phyloP scores from a whole-genome alignment of 306 rosid species.

The Vicia faba region DNA sequence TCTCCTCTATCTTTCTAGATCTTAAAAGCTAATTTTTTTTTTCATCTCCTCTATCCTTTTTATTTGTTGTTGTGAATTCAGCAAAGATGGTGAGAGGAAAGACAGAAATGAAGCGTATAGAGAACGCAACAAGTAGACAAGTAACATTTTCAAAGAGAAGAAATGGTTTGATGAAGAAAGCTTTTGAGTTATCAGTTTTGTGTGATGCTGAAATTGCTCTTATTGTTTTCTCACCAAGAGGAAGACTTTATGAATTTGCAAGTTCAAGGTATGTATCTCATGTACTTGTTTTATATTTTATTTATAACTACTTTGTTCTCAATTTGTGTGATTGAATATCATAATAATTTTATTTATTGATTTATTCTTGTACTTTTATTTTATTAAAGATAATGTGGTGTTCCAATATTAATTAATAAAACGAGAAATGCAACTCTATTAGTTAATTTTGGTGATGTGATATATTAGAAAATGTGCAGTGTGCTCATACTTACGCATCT shows the following conservation, averaged over 20 bases:
- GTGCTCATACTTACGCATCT: too few relatives aligned
- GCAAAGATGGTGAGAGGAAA: conserved; percentile 85
- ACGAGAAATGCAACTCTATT: too few relatives aligned
- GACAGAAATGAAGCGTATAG: conserved; percentile 85
- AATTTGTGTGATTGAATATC: not conserved
- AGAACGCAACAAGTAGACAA: conserved; percentile 90
- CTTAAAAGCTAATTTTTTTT: conserved; percentile 17
- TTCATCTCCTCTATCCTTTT: not conserved
- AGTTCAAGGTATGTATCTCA: conserved; percentile 37
- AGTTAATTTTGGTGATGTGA: too few relatives aligned
- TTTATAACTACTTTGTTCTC: not conserved
- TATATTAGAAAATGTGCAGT: too few relatives aligned
- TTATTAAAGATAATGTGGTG: too few relatives aligned
- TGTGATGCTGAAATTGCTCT: conserved; percentile 69
- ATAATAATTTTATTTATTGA: too few relatives aligned
- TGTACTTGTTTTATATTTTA: not conserved
- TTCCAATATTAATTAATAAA: too few relatives aligned
- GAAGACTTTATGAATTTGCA: conserved; percentile 53
- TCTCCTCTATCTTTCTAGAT: not conserved
- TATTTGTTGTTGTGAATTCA: not conserved
- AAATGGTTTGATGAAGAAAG: conserved; percentile 84
- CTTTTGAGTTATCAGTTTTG: conserved; percentile 82
- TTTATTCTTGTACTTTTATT: too few relatives aligned
- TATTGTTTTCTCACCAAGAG: conserved; percentile 51
- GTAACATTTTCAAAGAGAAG: conserved; percentile 87